A percentile compares a stretch with the other conserved stretches of the same genome.
Evolutionary conservation across 2,329 filamentous ascomycete species (phyloP).

Genomic region (Bimuria novae-zelandiae): DNA sequence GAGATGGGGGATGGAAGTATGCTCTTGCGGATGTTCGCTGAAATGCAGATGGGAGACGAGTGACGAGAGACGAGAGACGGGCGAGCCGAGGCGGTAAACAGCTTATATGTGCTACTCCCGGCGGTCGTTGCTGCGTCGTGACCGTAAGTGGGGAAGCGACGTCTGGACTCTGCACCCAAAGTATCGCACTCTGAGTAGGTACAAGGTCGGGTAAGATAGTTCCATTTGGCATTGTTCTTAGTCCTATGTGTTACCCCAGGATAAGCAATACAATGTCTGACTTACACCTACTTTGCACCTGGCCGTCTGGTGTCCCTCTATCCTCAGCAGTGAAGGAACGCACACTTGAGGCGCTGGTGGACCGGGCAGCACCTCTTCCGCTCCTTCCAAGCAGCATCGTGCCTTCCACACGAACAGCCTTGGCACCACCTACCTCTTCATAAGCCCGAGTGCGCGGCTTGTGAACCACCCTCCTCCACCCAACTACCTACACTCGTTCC

Average conservation of each 20-base stretch:
- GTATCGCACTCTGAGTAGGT: no score
- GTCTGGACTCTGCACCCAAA: no score
- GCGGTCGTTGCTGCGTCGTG: conserved; percentile 2
- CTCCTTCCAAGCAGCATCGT: conserved; percentile 1
- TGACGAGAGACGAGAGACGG: conserved; percentile 17
- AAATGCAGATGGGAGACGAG: conserved; percentile 19
- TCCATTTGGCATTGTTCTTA: no score
- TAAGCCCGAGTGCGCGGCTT: conserved; percentile 15
- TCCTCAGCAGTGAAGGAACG: conserved; percentile 2
- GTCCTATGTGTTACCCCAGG: no score
- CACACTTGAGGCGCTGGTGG: neutral
- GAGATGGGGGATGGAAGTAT: conserved; percentile 26
- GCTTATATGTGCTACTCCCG: conserved; percentile 21
- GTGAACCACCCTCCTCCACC: conserved; percentile 15
- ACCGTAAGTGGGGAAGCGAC: no score
- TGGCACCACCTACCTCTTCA: conserved; percentile 21
- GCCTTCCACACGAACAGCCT: conserved; percentile 11
- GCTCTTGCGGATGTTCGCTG: conserved; percentile 28
- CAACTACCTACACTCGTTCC: conserved; percentile 33
- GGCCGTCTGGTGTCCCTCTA: no score
- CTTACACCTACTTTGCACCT: no score
- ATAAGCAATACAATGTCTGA: no score
- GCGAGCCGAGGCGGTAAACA: conserved; percentile 9
- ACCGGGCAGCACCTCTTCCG: neutral
- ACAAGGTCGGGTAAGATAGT: no score